Percentiles rank a stretch among this genome's conserved stretches.
These are phyloP conservation scores for Akanthomyces lecanii DNA, from an alignment of 2,329 filamentous ascomycete species.

Conservation along the genomic window DNA sequence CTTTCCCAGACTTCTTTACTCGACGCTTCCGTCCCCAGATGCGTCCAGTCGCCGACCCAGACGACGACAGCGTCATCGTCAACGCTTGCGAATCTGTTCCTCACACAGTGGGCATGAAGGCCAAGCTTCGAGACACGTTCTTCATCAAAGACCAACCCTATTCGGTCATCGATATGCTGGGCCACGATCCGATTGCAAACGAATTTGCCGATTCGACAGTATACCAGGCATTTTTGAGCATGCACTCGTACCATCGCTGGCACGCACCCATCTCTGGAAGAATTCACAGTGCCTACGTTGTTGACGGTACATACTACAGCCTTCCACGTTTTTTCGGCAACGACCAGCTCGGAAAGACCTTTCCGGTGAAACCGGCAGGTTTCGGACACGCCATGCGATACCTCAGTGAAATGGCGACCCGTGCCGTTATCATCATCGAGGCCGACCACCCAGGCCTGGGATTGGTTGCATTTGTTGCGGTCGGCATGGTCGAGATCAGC, in stretches of 20 bases:
- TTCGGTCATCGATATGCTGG: conserved; percentile 60
- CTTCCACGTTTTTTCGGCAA: conserved; percentile 44
- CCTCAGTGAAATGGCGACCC: conserved; percentile 61
- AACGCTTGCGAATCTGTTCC: conserved; percentile 63
- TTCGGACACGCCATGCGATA: conserved; percentile 59
- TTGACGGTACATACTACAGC: conserved; percentile 65
- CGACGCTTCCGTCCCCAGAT: conserved; percentile 48
- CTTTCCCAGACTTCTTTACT: conserved; percentile 57
- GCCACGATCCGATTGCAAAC: conserved; percentile 46
- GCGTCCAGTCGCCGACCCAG: conserved; percentile 54
- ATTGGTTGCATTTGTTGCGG: conserved; percentile 63
- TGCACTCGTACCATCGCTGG: conserved; percentile 68
- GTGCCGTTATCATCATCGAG: conserved; percentile 66
- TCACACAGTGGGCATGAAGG: conserved; percentile 47
- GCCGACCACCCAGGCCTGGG: conserved; percentile 65
- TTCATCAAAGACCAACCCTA: conserved; percentile 69
- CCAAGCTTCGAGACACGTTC: conserved; percentile 56
- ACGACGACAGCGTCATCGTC: conserved; percentile 50
- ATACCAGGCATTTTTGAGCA: conserved; percentile 67
- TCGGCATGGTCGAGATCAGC: conserved; percentile 75
- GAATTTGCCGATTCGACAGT: conserved; percentile 61
- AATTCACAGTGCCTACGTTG: conserved; percentile 52
- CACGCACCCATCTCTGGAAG: conserved; percentile 63
- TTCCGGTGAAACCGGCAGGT: conserved; percentile 35
- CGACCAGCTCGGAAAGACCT: conserved; percentile 24